Base-by-base conservation (phyloP, 2,329 filamentous ascomycete species). In the Ascochyta pisi region DNA sequence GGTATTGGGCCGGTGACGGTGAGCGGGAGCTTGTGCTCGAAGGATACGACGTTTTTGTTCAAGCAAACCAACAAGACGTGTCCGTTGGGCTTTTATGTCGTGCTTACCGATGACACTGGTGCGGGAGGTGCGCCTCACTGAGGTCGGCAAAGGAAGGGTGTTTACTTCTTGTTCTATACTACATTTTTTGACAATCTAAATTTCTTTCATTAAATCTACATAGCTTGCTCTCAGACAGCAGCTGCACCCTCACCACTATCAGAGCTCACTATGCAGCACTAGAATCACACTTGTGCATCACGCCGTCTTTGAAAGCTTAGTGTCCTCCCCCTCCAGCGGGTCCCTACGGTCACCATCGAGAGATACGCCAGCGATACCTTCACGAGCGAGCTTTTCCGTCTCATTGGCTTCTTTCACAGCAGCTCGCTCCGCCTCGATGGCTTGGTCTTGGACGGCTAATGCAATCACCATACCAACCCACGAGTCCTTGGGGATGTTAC, bases 1-100 rank as follows among this genome's bases (percentile, higher is more conserved):
- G 54, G 58, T 5, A 60, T 61, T 12, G 65, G 62, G 6, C 53
- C 44, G 38, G 60, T 66, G 8, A 66, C 63, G 2, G 63, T 70
- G 1, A 57, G 53, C 16, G 66, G 65, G 13, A 57, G 53, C 23
- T 44, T 70, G 54, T 70, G 67, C 51, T 62, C 59, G 5, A 58
- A 60, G 37, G 63, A 68, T 49, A 67, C 66, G 24, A 58, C 50
- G 6, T 63, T 68, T 26, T 35, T 57, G 26, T 70, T 66, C 31
- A 60, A 59, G 52, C 66, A 70, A 57, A 67, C 61, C 31, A 42
- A 64, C 27, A 22, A 42, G 24, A n/a, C 34, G 7, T 70, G 66
- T 48, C 66, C 67, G n/a, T 9, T 68, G 34, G 67, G 67, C 1
- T 69, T 70, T 37, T 70, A 64, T 43, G 65, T 70, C 39, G 51